phyloP scores from a whole-genome alignment of 2,329 filamentous ascomycete genomes.

The Arthrobotrys megalospora region DNA sequence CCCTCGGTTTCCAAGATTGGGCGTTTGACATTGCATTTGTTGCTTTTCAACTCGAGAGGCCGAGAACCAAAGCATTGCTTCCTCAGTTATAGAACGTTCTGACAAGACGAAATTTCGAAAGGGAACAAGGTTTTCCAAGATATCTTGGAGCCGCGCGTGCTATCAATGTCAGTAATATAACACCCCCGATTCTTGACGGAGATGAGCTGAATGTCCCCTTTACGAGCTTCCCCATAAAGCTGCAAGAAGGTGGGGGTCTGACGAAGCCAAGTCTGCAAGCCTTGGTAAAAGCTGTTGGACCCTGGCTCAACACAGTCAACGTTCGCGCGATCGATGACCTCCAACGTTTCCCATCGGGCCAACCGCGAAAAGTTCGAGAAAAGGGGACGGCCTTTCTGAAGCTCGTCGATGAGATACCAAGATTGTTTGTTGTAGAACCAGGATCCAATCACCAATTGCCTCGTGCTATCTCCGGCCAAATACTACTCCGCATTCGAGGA shows the following conservation, averaged over 20 bases:
- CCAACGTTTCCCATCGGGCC: slow-evolving; percentile 5
- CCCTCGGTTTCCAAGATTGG: no score
- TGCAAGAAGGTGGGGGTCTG: slow-evolving; percentile 17
- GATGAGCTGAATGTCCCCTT: slow-evolving; percentile 8
- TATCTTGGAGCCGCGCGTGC: not conserved
- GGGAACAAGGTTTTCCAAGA: not conserved
- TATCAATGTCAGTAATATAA: slow-evolving; percentile 1
- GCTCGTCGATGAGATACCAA: not conserved
- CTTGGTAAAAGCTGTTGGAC: slow-evolving; percentile 15
- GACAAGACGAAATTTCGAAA: no score
- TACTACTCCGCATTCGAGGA: not conserved
- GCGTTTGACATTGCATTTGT: no score
- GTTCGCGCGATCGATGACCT: slow-evolving; percentile 19
- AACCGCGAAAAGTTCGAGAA: not conserved
- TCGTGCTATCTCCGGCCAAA: not conserved
- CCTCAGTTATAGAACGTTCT: no score
- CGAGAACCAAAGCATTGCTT: no score
- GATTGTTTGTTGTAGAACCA: not conserved
- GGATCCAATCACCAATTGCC: not conserved
- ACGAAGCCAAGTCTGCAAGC: slow-evolving; percentile 22
- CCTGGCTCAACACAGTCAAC: slow-evolving; percentile 20
- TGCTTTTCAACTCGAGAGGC: not conserved
- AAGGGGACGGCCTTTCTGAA: not conserved
- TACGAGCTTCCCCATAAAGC: not conserved
- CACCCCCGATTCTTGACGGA: slow-evolving; percentile 6